These are phyloP conservation scores for Oryza rufipogon DNA, from an alignment of 176 grass and related monocot species.

Conservation along the genomic window DNA sequence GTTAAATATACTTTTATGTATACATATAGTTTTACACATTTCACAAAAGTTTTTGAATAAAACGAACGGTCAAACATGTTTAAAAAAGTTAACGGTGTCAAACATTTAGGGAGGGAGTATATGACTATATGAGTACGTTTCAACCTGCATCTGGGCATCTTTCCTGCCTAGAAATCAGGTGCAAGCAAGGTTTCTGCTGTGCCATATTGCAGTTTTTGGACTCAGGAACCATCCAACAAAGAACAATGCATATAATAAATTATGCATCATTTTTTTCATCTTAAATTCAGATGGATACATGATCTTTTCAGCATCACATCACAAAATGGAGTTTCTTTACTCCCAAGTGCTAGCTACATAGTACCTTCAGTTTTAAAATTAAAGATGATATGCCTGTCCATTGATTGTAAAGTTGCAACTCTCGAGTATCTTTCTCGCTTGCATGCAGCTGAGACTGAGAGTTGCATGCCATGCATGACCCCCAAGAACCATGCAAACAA, in stretches of 20 bases:
- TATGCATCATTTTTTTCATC: not conserved
- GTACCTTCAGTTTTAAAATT: not conserved
- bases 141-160: conserved; percentile 17
- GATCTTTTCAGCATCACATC: not conserved
- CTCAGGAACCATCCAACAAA: not conserved
- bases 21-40: too few relatives aligned
- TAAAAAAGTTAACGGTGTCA: too few relatives aligned
- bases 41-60: too few relatives aligned
- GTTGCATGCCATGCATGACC: conserved; percentile 30
- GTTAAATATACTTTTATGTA: too few relatives aligned
- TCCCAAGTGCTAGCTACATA: not conserved
- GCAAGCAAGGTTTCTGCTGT: not conserved
- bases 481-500: conserved; percentile 28
- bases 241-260: not conserved
- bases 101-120: too few relatives aligned
- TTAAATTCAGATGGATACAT: not conserved
- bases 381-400: not conserved
- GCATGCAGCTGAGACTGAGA: not conserved
- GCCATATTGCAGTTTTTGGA: not conserved
- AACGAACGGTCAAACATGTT: too few relatives aligned
- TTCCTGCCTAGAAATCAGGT: conserved; percentile 32
- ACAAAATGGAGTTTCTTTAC: conserved; percentile 22
- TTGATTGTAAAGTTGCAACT: not conserved
- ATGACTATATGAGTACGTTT: not conserved
- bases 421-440: conserved; percentile 3